Base-by-base conservation (phyloP, 2,329 filamentous ascomycete species). In the Cladosporium sp. region DNA sequence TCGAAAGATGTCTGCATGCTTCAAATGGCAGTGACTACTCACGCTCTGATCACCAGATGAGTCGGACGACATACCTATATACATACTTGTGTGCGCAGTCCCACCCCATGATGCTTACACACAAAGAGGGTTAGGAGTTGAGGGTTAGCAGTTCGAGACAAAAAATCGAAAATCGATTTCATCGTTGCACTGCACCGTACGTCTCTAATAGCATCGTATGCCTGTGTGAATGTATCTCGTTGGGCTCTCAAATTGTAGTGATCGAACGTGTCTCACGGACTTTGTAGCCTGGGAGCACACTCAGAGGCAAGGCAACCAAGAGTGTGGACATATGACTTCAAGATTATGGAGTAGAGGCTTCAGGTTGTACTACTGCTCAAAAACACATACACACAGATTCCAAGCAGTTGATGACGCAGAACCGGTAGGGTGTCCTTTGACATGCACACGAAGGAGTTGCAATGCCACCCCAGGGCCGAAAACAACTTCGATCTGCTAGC, bases 101-200 rank as follows among this genome's bases (percentile, higher is more conserved):
- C n/a, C n/a, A n/a, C n/a, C n/a, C n/a, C n/a, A n/a, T 5, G 14
- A 3, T 18, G 1, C 1, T 1, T 2, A 5, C 2, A 4, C 5
- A 21, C 39, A 5, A 2, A 1, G 16, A 43, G 39, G 39, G 39
- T 46, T 46, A 46, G 39, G n/a, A 10, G 39, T 46, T 46, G 18
- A 13, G 39, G 39, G 39, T 46, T n/a, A 43, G 7, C 18, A 10
- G 7, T 5, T 11, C 39, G 5, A 43, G 18, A n/a, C 18, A 21
- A 39, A 43, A 43, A 43, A 39, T n/a, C 4, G 1, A n/a, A 18
- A 2, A n/a, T 16, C 36, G 1, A n/a, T n/a, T 1, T n/a, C 7
- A 43, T 43, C 8, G 2, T n/a, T 43, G 18, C 6, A 10, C 7
- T 6, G 10, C 1, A n/a, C 5, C 3, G 18, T 18, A 5, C 3